A percentile compares a stretch with the other conserved stretches of the same genome.
Evolutionary conservation across 2,329 filamentous ascomycete species (phyloP).

Genomic region (Fusarium redolens): DNA sequence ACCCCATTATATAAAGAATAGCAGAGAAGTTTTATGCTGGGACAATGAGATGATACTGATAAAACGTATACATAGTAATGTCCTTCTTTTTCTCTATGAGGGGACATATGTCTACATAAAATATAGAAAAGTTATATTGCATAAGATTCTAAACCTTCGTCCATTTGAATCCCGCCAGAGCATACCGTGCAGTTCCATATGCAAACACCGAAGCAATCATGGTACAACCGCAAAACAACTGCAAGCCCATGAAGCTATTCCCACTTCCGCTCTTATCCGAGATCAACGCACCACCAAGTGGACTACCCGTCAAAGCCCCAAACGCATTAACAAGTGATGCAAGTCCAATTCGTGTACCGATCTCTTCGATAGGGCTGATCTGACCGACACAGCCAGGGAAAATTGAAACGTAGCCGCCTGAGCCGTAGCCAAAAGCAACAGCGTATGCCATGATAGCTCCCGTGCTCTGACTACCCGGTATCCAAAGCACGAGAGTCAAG

Average conservation of each 20-base stretch:
- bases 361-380: not conserved
- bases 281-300: not conserved
- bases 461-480: not conserved
- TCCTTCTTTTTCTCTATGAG: no score
- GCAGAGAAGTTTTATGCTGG: no score
- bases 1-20: no score
- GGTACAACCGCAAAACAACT: not conserved
- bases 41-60: no score
- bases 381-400: not conserved
- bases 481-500: not conserved
- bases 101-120: no score
- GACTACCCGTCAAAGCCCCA: not conserved
- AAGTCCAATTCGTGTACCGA: not conserved
- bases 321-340: not conserved
- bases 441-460: not conserved
- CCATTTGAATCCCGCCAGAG: rapidly evolving
- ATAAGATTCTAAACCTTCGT: not conserved
- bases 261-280: not conserved
- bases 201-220: not conserved
- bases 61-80: no score
- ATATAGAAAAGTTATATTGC: no score
- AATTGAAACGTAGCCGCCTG: not conserved
- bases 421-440: not conserved
- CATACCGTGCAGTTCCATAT: not conserved
- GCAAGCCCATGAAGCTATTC: not conserved